phyloP scores from a whole-genome alignment of 345 rosid genomes.

The Lepidium africanum region DNA sequence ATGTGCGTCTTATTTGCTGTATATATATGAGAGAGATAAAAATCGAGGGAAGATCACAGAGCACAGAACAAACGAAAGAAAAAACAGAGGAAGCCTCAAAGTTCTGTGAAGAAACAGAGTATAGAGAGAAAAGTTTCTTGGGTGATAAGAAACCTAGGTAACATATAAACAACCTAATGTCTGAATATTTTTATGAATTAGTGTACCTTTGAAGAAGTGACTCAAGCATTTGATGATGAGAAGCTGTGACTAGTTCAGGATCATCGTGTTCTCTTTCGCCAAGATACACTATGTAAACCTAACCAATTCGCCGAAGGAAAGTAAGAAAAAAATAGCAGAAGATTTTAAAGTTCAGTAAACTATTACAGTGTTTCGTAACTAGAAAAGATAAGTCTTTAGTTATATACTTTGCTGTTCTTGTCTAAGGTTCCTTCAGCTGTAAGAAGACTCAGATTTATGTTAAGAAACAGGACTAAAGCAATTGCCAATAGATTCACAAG shows the following conservation, averaged over 20 bases:
- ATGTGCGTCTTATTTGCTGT: constrained; percentile 35
- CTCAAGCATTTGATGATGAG: constrained; percentile 36
- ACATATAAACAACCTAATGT: not conserved
- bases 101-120: constrained; percentile 15
- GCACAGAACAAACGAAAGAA: not conserved
- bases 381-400: not conserved
- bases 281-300: constrained; percentile 42
- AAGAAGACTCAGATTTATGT: not conserved
- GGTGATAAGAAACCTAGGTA: not conserved
- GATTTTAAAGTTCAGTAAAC: not conserved
- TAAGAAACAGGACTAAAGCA: not conserved
- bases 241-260: constrained; percentile 29
- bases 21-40: not conserved
- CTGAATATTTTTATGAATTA: not conserved
- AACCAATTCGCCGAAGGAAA: not conserved
- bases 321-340: not conserved
- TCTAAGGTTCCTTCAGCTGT: not conserved
- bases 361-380: not conserved
- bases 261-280: constrained; percentile 37
- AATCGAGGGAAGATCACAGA: not conserved
- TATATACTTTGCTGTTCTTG: not conserved
- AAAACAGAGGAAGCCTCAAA: too few relatives aligned
- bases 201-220: constrained; percentile 35
- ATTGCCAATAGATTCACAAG: not conserved
- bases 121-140: not conserved